Conservation (phyloP, 805 yeast species). For the Candida ascalaphidarum region DNA sequence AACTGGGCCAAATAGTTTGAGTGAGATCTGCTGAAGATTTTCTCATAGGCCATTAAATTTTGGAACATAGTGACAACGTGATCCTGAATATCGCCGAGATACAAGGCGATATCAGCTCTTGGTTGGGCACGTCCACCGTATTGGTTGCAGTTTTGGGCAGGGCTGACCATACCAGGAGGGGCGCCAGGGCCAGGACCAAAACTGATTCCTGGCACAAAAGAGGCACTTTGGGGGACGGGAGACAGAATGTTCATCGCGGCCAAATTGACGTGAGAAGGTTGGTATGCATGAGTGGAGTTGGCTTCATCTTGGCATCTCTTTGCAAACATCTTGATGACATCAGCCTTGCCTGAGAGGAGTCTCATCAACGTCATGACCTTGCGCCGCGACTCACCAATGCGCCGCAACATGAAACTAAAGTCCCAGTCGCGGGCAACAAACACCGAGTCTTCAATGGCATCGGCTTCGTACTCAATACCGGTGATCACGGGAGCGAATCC, state of each 20-base stretch:
- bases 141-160: slow-evolving; percentile 10
- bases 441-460: slow-evolving; percentile 78
- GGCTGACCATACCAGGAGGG: slow-evolving; percentile 9
- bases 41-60: slow-evolving; percentile 81
- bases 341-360: slow-evolving; percentile 86
- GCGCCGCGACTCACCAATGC: slow-evolving; percentile 84
- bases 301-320: slow-evolving; percentile 83
- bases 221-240: slow-evolving; percentile 1
- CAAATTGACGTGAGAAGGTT: slow-evolving; percentile 8
- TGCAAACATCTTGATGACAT: slow-evolving; percentile 92
- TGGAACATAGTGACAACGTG: slow-evolving; percentile 95
- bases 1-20: slow-evolving; percentile 88
- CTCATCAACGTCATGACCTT: slow-evolving; percentile 91
- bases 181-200: slow-evolving; percentile 31
- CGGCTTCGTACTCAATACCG: slow-evolving; percentile 72
- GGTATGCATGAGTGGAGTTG: slow-evolving; percentile 4
- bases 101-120: slow-evolving; percentile 84
- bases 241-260: slow-evolving; percentile 4
- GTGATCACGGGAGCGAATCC: slow-evolving; percentile 78
- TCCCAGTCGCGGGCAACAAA: slow-evolving; percentile 71
- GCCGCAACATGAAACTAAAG: slow-evolving; percentile 65
- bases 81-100: slow-evolving; percentile 93
- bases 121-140: slow-evolving; percentile 40
- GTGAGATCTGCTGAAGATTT: slow-evolving; percentile 87
- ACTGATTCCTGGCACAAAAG: slow-evolving; percentile 18